Conservation (phyloP, 306 rosid genomes). For the Vigna radiata region DNA sequence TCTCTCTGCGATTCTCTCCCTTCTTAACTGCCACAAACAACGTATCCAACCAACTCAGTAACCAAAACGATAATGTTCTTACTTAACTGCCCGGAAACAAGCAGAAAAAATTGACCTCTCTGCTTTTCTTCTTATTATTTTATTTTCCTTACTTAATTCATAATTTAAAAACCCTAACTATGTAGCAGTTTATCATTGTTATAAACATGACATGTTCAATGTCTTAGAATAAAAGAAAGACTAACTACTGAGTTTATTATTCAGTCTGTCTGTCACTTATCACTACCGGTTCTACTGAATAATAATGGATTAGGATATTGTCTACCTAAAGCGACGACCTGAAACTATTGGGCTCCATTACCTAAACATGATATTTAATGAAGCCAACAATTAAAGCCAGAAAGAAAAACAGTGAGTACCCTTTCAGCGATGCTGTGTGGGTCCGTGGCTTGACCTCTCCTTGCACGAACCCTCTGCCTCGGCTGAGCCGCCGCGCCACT, state of each 20-base stretch:
- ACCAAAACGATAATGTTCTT: not conserved
- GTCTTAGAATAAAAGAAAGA: too few species aligned
- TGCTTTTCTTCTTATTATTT: not conserved
- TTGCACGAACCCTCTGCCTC: slow-evolving; percentile 81
- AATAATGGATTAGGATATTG: not conserved
- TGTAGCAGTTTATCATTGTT: not conserved
- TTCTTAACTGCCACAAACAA: slow-evolving; percentile 72
- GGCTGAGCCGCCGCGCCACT: slow-evolving; percentile 66
- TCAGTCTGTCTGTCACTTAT: not conserved
- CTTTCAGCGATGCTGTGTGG: slow-evolving; percentile 98
- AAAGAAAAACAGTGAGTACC: slow-evolving; percentile 48
- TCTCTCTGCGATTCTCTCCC: slow-evolving; percentile 98
- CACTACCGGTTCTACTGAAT: not conserved
- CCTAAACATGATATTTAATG: slow-evolving; percentile 34
- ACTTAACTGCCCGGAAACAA: not conserved
- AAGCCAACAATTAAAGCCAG: slow-evolving; percentile 19
- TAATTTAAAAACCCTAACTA: slow-evolving; percentile 8
- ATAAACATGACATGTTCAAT: too few species aligned
- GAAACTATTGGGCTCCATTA: slow-evolving; percentile 36
- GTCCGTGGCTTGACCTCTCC: slow-evolving; percentile 97
- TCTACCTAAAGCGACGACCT: slow-evolving; percentile 36
- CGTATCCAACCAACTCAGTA: not conserved
- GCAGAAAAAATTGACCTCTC: not conserved
- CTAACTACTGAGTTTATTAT: not conserved
- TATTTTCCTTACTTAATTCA: not conserved